Evolutionary conservation across 2,329 filamentous ascomycete genomes (phyloP), one percentile per base, ranked within the genome.

Genomic region (Talaromyces sp.): DNA sequence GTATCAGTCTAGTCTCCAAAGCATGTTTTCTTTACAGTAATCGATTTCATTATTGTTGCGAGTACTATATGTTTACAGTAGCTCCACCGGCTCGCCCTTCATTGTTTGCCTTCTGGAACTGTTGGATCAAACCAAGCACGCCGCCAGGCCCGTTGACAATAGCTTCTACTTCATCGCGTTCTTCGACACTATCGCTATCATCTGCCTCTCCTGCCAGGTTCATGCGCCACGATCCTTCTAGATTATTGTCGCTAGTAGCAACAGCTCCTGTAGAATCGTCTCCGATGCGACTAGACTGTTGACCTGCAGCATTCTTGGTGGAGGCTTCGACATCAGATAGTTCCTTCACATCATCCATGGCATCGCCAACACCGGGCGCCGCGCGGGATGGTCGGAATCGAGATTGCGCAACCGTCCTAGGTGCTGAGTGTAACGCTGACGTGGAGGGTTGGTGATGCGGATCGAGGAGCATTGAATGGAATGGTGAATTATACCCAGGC

Each of bases 41-140:
- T 27, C 31, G 17, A 22, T 27, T 58, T 43, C 13, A 25, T 6
- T 47, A 7, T 3, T 7, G 6, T 25, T 15, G 31, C n/a, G n/a
- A 61, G 29, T 22, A 13, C 22, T 36, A 63, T 27, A 66, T 66
- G 51, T 54, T 45, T 25, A 65, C 59, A 8, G 64, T 58, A 19
- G 49, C 58, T n/a, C 72, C 72, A 11, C 76, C 74, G 56, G 73
- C 72, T 36, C 77, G 72, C n/a, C 75, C 76, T 59, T 78, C 76
- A 53, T 75, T 75, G 58, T 76, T 77, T 43, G 85, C 86, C 75
- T 86, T 87, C 68, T 88, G 86, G 71, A 90, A 90, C 71, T 91
- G 87, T 73, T 88, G 86, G 65, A 91, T 80, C 69, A 91, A 75
- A 8, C 88, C 88, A 65, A 91, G 75, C 5, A 90, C 88, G 1